phyloP scores from a whole-genome alignment of 768 basidiomycete genomes.

The Lactifluus piperatus region DNA sequence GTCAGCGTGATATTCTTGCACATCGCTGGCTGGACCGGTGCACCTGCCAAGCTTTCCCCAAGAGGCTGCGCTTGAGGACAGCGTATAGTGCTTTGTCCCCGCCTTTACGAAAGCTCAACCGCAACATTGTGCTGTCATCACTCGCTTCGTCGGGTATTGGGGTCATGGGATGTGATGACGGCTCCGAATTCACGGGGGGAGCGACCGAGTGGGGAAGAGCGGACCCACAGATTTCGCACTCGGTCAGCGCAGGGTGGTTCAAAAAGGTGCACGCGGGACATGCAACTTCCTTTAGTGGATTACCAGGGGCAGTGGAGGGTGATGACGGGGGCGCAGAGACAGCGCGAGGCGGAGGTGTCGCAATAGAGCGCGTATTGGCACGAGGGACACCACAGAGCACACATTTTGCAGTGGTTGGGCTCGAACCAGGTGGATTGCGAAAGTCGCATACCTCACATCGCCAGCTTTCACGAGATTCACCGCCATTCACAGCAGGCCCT shows the following conservation, averaged over 20 bases:
- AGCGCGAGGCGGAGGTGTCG: conserved; percentile 20
- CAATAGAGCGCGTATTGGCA: conserved; percentile 27
- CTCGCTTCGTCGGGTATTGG: conserved; percentile 30
- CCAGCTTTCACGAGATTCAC: conserved; percentile 50
- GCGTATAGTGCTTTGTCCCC: conserved; percentile 81
- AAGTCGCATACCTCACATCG: conserved; percentile 85
- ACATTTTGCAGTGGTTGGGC: conserved; percentile 61
- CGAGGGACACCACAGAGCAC: conserved; percentile 76
- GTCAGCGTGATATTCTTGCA: neutral
- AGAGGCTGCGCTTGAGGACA: conserved; percentile 59
- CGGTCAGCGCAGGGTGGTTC: conserved; percentile 63
- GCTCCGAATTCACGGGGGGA: conserved; percentile 42
- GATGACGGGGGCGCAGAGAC: conserved; percentile 17
- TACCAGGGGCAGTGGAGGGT: conserved; percentile 32
- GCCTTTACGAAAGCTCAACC: conserved; percentile 86
- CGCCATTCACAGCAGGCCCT: conserved; percentile 19
- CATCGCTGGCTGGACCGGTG: conserved; percentile 7
- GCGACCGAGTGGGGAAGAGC: conserved; percentile 37
- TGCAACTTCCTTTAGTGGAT: conserved; percentile 35
- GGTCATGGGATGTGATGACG: conserved; percentile 55
- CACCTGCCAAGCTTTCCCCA: conserved; percentile 71
- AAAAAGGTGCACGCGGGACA: conserved; percentile 91
- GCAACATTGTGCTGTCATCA: conserved; percentile 44
- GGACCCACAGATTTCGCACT: conserved; percentile 85
- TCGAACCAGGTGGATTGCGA: conserved; percentile 69